These are phyloP conservation scores for Nelumbo lutea DNA, from an alignment of 164 flowering plant genomes.

Conservation along the genomic window DNA sequence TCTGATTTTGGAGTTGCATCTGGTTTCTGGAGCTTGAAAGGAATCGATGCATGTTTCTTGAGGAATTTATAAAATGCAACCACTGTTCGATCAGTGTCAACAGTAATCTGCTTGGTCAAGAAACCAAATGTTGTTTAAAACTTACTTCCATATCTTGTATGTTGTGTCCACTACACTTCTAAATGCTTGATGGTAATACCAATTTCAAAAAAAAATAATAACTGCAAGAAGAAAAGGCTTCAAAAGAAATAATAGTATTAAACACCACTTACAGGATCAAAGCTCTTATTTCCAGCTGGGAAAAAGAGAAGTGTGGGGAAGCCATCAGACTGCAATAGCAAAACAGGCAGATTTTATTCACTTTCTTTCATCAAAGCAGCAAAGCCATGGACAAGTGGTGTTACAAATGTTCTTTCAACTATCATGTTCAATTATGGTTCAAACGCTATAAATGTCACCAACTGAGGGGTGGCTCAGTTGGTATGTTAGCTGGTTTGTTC, in stretches of 20 bases:
- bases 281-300: constrained; percentile 93
- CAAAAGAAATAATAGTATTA: neutral
- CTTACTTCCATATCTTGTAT: neutral
- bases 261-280: constrained; percentile 68
- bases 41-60: constrained; percentile 78
- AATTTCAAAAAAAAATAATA: neutral
- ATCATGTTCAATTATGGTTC: too few relatives aligned
- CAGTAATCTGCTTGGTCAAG: constrained; percentile 47
- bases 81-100: constrained; percentile 74
- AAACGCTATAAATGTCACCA: too few relatives aligned
- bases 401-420: too few relatives aligned
- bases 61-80: constrained; percentile 77
- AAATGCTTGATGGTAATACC: too few relatives aligned
- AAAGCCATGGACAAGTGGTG: too few relatives aligned
- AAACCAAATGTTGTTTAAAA: neutral
- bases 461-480: too few relatives aligned
- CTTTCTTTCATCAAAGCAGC: neutral
- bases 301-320: constrained; percentile 84
- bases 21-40: constrained; percentile 65
- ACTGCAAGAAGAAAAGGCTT: neutral
- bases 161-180: too few relatives aligned
- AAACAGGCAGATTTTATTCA: neutral
- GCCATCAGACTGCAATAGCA: constrained; percentile 68
- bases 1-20: constrained; percentile 27
- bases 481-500: too few relatives aligned